phyloP scores from a whole-genome alignment of 352 stramenopile species.

The Globisporangium alternatum region DNA sequence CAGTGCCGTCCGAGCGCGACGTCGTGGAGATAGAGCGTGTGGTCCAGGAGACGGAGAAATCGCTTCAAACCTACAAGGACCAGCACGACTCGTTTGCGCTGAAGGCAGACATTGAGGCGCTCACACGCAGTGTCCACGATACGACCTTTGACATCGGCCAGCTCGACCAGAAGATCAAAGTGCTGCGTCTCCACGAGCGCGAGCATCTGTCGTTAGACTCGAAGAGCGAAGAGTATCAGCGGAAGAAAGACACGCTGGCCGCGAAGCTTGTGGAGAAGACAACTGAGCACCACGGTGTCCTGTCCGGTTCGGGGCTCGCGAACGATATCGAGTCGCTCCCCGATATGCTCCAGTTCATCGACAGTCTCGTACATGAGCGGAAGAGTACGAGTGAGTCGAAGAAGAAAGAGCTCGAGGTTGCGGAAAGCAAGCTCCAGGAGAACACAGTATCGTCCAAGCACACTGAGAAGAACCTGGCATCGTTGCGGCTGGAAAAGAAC shows the following conservation, averaged over 20 bases:
- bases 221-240: conserved; percentile 37
- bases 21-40: conserved; percentile 42
- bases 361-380: conserved; percentile 23
- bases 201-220: conserved; percentile 52
- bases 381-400: conserved; percentile 22
- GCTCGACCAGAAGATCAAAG: conserved; percentile 50
- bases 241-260: conserved; percentile 43
- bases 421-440: conserved; percentile 48
- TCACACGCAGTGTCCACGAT: conserved; percentile 42
- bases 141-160: conserved; percentile 38
- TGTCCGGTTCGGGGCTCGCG: conserved; percentile 26
- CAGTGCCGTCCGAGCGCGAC: conserved; percentile 46
- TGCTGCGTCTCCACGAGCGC: conserved; percentile 48
- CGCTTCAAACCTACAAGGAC: conserved; percentile 38
- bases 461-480: conserved; percentile 38
- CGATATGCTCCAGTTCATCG: conserved; percentile 22
- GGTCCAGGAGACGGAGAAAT: conserved; percentile 45
- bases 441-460: conserved; percentile 49
- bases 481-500: conserved; percentile 40
- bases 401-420: conserved; percentile 27
- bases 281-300: conserved; percentile 34
- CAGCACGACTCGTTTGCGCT: conserved; percentile 35
- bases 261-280: conserved; percentile 44
- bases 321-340: conserved; percentile 29
- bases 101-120: conserved; percentile 42